phyloP scores from a whole-genome alignment of 2,329 filamentous ascomycete genomes.

The Alternaria rosae region DNA sequence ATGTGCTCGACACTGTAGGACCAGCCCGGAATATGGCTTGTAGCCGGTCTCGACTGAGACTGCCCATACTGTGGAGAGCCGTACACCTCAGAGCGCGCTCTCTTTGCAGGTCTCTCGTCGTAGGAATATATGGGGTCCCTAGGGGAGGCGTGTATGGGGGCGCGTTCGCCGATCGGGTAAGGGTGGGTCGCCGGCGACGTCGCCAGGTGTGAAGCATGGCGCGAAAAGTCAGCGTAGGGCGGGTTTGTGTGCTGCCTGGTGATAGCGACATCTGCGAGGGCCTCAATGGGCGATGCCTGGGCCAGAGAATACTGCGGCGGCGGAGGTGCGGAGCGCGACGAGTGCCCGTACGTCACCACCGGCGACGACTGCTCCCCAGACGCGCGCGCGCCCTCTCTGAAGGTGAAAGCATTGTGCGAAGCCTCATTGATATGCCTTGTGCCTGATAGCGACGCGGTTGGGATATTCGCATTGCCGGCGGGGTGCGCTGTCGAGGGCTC shows the following conservation, averaged over 20 bases:
- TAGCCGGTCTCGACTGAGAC: slow-evolving; percentile 54
- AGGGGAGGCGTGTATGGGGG: slow-evolving; percentile 30
- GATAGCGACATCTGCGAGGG: slow-evolving; percentile 53
- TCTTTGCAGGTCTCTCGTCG: slow-evolving; percentile 64
- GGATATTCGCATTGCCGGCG: slow-evolving; percentile 28
- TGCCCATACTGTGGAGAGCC: slow-evolving; percentile 51
- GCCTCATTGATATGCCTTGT: slow-evolving; percentile 20
- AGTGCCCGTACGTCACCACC: slow-evolving; percentile 21
- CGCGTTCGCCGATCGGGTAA: slow-evolving; percentile 30
- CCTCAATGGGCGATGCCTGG: slow-evolving; percentile 52
- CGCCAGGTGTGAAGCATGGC: slow-evolving; percentile 29
- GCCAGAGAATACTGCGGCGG: slow-evolving; percentile 33
- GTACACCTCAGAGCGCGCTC: slow-evolving; percentile 66
- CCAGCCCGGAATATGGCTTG: slow-evolving; percentile 55
- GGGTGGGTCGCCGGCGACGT: slow-evolving; percentile 28
- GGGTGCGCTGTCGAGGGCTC: slow-evolving; percentile 28
- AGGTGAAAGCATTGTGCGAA: background rate
- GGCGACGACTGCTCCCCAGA: slow-evolving; percentile 19
- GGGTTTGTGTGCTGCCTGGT: slow-evolving; percentile 49
- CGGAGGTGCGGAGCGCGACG: slow-evolving; percentile 32
- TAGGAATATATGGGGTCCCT: slow-evolving; percentile 18
- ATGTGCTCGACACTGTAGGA: slow-evolving; percentile 51
- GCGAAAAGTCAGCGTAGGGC: slow-evolving; percentile 31
- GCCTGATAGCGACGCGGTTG: slow-evolving; percentile 14
- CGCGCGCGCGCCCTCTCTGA: slow-evolving; percentile 13